Evolutionary conservation across 768 basidiomycete genomes (phyloP), one percentile per base, ranked within the genome.

Genomic region (Artomyces pyxidatus): DNA sequence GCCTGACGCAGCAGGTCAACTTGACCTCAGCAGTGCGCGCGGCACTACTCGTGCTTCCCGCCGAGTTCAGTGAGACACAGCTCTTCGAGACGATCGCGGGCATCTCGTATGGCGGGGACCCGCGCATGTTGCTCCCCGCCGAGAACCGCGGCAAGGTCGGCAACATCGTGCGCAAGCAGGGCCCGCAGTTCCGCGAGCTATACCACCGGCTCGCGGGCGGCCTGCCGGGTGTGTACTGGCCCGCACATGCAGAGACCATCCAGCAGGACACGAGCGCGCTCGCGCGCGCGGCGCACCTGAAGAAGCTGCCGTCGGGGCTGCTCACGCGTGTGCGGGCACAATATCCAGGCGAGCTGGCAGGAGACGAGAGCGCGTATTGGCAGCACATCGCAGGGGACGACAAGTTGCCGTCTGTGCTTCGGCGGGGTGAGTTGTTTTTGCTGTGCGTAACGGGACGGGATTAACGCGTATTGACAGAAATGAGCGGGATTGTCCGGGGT

Each of bases 101-200:
- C 0, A 81, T 99, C 19, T 85, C 82, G 53, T 99, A 99, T 61
- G 67, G 67, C 37, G 93, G 93, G 17, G 93, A 99, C 62, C 89
- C 90, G 27, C 81, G 96, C 39, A 99, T 99, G 96, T 57, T 87
- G 41, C 77, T 94, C 4, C 93, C 93, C 1, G 92, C 83, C 0
- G 96, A 99, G 74, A 96, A 98, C 68, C 83, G 93, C 25, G 74
- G 79, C 52, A 99, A 99, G 69, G 85, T 99, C n/a, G 70, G 71
- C 83, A 98, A 97, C 66, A 97, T 99, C 58, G 94, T 98, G 37
- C 71, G 73, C 48, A 81, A 80, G 44, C 90, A 96, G 68, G 72
- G 74, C 16, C 74, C 75, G 16, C 89, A 93, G 64, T 98, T 98
- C 68, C 78, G 79, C 50, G 87, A 88, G 61, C 69, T 98, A 50